Evolutionary conservation across 176 grass and related monocot species (phyloP), one percentile per base, ranked within the genome.

Genomic region (Triticum urartu): DNA sequence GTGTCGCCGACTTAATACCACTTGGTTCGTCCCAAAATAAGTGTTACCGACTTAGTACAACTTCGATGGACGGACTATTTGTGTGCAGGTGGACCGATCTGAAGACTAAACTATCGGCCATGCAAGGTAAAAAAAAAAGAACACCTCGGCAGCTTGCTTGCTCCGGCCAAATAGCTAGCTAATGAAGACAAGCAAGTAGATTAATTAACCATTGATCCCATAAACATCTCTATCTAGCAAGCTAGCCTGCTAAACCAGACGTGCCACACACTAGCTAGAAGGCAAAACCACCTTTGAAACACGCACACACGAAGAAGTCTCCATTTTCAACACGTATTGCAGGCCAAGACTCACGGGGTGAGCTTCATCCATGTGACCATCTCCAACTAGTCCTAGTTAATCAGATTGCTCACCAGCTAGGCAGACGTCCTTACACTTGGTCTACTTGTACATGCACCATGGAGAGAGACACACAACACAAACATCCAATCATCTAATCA

Each of bases 231-330:
- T 77, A 67, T 14, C 75, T 64, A 34, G 40, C 28, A 62, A 77
- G 52, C 54, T 79, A 21, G 65, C 64, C 68, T 40, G 25, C 9
- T 8, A 21, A 45, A 66, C 15, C 18, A 47, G 38, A 8, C 79
- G 26, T 67, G 77, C 42, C 34, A 87, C 20, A 33, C 65, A 54
- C 68, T 80, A 84, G 45, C 68, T 80, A 84, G 45, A 91, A 24
- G 78, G 35, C 85, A 91, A 84, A 80, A 60, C 5, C 4, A 79
- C 35, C 59, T 87, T 87, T 68, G 14, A 75, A n/a, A 67, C 75
- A 35, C 69, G 5, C 15, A 6, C 26, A 28, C 26, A 1, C 7
- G 7, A 35, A 77, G 9, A 73, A 14, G 39, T 45, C 39, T 72
- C 5, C 6, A n/a, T 12, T 38, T 47, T 56, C 72, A 7, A 64